Base-by-base conservation (phyloP, 257 asterid genomes). In the Gentiana dahurica region DNA sequence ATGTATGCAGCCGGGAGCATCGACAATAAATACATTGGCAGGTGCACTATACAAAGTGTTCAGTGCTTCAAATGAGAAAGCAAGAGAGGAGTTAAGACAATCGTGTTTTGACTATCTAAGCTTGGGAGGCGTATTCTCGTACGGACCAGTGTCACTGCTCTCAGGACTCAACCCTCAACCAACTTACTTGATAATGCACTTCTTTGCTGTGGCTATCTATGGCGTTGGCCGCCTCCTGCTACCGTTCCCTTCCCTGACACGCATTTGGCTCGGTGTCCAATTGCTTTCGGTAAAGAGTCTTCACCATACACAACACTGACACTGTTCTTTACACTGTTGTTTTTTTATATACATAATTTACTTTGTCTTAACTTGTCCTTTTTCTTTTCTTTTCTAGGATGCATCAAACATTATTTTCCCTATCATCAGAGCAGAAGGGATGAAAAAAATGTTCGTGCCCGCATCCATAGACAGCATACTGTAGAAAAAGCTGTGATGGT, bases 91-190 rank as follows among this genome's bases (percentile, higher is more conserved):
- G 9, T 8, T 68, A 55, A 47, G 68, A 10, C 68, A 68, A 62
- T 67, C 73, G 1, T 62, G 73, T 36, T 68, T 68, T 34, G 73
- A 68, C 39, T 68, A 68, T 65, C 52, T 68, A 24, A 68, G 73
- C 56, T 68, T 68, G 8, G 73, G 73, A 44, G 73, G 73, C 2
- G 58, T 68, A 46, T 68, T 50, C 33, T 58, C 73, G n/a, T 55
- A 37, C 12, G 73, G 73, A 13, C 73, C 73, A 3, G 64, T 68
- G 8, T 58, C 68, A 4, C 55, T 68, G 35, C 65, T 68, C 6
- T 68, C 73, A 8, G 73, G 73, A 2, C 68, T 68, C 24, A 68
- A 68, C 60, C 73, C 73, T 6, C 58, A 62, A 54, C 73, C 68
- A 5, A 0, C 52, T 35, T 55, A 49, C 51, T 15, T 68, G 46